Evolutionary conservation across 2,329 filamentous ascomycete genomes (phyloP).

Genomic region (Septoria petroselini): DNA sequence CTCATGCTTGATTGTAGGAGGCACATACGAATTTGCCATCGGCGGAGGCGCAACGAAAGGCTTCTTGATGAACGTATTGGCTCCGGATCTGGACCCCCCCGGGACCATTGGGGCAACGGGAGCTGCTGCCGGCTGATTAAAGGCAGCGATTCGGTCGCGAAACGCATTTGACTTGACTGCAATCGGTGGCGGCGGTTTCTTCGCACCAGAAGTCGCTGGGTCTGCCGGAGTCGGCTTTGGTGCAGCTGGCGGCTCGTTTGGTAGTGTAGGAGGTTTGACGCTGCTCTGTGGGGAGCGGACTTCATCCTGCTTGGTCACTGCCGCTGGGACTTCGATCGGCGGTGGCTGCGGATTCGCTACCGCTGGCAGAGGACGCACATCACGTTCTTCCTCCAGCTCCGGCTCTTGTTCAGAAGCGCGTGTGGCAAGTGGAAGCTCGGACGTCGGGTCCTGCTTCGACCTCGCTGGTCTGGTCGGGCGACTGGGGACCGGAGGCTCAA

Average conservation of each 20-base stretch:
- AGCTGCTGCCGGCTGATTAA: slow-evolving; percentile 84
- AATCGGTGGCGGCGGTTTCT: slow-evolving; percentile 62
- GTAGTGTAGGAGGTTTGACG: slow-evolving; percentile 17
- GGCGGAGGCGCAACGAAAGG: slow-evolving; percentile 94
- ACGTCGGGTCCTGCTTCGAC: slow-evolving; percentile 59
- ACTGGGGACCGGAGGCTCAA: slow-evolving; percentile 85
- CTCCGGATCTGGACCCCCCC: slow-evolving; percentile 53
- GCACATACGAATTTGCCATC: slow-evolving; percentile 85
- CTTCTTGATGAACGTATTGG: slow-evolving; percentile 82
- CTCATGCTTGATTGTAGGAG: slow-evolving; percentile 61
- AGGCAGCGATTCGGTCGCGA: slow-evolving; percentile 92
- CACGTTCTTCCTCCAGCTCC: slow-evolving; percentile 27
- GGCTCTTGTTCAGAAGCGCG: slow-evolving; percentile 25
- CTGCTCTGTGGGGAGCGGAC: slow-evolving; percentile 31
- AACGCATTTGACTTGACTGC: slow-evolving; percentile 77
- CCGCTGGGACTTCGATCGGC: slow-evolving; percentile 35
- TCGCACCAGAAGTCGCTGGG: slow-evolving; percentile 43
- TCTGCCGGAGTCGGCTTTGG: slow-evolving; percentile 37
- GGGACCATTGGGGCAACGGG: slow-evolving; percentile 91
- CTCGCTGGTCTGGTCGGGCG: slow-evolving; percentile 71
- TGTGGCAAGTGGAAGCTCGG: slow-evolving; percentile 28
- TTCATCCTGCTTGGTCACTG: slow-evolving; percentile 24
- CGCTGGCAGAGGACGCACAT: slow-evolving; percentile 34
- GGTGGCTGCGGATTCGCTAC: slow-evolving; percentile 40
- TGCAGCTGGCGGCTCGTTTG: slow-evolving; percentile 32